Evolutionary conservation across 345 rosid genomes (phyloP).

Genomic region (Citrus medica): DNA sequence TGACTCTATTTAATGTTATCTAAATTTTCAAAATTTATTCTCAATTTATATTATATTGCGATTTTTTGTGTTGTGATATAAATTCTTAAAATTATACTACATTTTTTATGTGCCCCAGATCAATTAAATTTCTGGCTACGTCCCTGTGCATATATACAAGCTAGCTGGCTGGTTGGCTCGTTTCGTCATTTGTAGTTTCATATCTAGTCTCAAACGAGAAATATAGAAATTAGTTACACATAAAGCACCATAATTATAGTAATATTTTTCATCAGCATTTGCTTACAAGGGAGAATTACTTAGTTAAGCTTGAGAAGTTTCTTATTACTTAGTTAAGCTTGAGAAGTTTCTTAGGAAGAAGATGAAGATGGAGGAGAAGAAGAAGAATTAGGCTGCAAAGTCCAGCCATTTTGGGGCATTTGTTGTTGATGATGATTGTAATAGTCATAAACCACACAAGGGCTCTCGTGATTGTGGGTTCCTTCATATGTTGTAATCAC

Average conservation of each 20-base stretch:
- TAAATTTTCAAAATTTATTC: too few species aligned
- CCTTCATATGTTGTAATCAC: conserved; percentile 89
- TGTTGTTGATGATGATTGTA: conserved; percentile 20
- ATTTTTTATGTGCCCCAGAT: too few species aligned
- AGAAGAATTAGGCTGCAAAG: conserved; percentile 11
- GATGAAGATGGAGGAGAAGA: conserved; percentile 17
- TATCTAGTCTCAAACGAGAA: neutral
- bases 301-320: neutral
- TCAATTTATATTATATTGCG: too few species aligned
- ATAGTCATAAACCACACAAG: conserved; percentile 35
- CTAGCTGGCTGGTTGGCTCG: too few species aligned
- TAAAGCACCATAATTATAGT: neutral
- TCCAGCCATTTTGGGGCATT: conserved; percentile 9
- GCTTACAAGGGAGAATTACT: neutral
- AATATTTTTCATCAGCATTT: neutral
- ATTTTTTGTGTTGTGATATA: too few species aligned
- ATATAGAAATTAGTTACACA: neutral
- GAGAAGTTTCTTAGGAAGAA: neutral
- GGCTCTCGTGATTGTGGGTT: conserved; percentile 66
- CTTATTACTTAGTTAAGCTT: neutral
- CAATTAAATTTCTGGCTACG: too few species aligned
- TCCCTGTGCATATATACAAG: neutral
- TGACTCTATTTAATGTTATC: too few species aligned
- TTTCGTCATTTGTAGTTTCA: neutral
- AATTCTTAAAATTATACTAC: too few species aligned